These are phyloP conservation scores for Cubamyces lactineus DNA, from an alignment of 768 basidiomycete species.

Conservation along the genomic window DNA sequence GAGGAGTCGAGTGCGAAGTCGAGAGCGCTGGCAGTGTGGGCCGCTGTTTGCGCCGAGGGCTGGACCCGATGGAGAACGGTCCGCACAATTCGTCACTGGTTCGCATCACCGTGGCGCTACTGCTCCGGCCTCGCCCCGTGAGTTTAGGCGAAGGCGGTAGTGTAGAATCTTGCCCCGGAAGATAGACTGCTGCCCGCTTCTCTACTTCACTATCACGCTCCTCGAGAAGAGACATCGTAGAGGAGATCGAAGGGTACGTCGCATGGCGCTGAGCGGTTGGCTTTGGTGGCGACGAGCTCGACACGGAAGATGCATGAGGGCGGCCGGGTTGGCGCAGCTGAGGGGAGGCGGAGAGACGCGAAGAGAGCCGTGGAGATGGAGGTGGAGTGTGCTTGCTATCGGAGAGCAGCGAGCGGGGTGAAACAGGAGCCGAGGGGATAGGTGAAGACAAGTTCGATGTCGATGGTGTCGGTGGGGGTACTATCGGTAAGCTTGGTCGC, in stretches of 20 bases:
- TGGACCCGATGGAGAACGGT: conserved; percentile 16
- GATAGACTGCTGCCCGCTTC: conserved; percentile 32
- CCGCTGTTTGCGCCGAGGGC: conserved; percentile 25
- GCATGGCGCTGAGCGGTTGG: conserved; percentile 24
- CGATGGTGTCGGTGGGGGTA: conserved; percentile 18
- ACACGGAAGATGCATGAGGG: conserved; percentile 5
- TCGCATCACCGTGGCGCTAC: conserved; percentile 18
- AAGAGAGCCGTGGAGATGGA: conserved; percentile 8
- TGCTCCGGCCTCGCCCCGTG: conserved; percentile 17
- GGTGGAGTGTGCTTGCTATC: conserved; percentile 16
- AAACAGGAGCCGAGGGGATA: conserved; percentile 8
- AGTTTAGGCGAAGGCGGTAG: background rate
- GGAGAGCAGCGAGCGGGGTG: conserved; percentile 5
- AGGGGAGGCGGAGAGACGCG: conserved; percentile 13
- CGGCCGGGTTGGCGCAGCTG: conserved; percentile 12
- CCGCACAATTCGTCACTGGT: conserved; percentile 10
- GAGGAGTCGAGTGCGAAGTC: conserved; percentile 32
- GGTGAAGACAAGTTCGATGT: conserved; percentile 12
- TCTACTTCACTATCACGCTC: conserved; percentile 29
- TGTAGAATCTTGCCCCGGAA: conserved; percentile 15
- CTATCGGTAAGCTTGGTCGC: conserved; percentile 21
- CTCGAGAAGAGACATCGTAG: conserved; percentile 32
- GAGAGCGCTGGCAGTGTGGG: conserved; percentile 29
- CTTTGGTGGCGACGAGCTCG: background rate
- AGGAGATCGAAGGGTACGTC: conserved; percentile 35